Conservation (phyloP, 352 stramenopile species). For the Phytophthora fragariaefolia region DNA sequence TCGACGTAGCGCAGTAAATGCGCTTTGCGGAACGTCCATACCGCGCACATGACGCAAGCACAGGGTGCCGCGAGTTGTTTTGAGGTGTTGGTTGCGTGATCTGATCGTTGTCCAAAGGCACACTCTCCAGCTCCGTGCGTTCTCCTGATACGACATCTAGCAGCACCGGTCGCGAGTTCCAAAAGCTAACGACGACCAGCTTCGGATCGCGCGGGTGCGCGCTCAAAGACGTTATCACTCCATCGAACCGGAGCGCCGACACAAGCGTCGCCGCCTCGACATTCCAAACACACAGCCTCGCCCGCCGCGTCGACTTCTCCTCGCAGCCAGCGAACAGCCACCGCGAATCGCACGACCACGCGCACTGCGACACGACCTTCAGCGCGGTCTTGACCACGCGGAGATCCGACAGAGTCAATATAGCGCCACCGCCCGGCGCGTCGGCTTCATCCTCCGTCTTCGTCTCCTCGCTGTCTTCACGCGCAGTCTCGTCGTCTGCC, state of each 20-base stretch:
- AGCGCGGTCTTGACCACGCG: conserved; percentile 55
- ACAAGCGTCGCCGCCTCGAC: conserved; percentile 63
- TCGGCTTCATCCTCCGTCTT: conserved; percentile 29
- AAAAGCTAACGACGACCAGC: conserved; percentile 63
- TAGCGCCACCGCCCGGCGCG: conserved; percentile 1
- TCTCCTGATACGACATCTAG: conserved; percentile 53
- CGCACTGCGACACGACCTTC: conserved; percentile 70
- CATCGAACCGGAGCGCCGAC: conserved; percentile 65
- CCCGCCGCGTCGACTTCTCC: conserved; percentile 63
- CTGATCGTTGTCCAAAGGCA: conserved; percentile 59
- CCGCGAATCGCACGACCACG: conserved; percentile 71
- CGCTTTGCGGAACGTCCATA: conserved; percentile 58
- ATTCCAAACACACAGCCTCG: conserved; percentile 74
- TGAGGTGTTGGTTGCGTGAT: conserved; percentile 54
- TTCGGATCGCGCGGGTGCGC: conserved; percentile 62
- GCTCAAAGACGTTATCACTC: conserved; percentile 59
- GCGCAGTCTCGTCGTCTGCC: conserved; percentile 31
- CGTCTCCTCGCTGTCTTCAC: conserved; percentile 25
- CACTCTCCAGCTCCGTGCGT: conserved; percentile 34
- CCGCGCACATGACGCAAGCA: conserved; percentile 55
- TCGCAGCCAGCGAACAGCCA: conserved; percentile 73
- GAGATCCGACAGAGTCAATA: conserved; percentile 58
- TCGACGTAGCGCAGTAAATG: conserved; percentile 78
- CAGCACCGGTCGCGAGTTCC: conserved; percentile 61
- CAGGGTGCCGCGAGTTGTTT: conserved; percentile 60